Base-by-base conservation (phyloP, 305 asterid species). In the Salvia sclarea region DNA sequence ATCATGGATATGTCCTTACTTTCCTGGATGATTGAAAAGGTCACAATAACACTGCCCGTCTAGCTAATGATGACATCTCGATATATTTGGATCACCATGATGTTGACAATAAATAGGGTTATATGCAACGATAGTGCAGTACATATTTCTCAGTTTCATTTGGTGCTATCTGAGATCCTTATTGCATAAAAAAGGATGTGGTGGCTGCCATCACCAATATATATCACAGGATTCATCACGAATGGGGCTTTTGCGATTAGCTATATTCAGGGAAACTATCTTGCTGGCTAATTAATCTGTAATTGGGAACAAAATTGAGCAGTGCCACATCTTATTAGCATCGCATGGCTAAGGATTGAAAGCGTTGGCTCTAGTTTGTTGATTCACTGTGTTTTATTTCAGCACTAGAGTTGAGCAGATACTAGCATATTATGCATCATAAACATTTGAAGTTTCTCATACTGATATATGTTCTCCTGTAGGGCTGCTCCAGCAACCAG, bases 401-500 rank as follows among this genome's bases (percentile, higher is more conserved):
- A 25, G 49, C 30, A 18, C 60, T 55, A 31, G 14, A 48, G 33
- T 37, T 13, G 30, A 59, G 50, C 25, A 44, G 44, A 33, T 10
- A 9, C 44, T 44, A 66, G 16, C 49, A 61, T 37, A 6, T 55
- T 40, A 31, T 60, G 59, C 45, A 37, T 38, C 24, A 6, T 40
- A 24, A 49, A 8, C 35, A 11, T 62, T 35, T 48, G 62, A 69
- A 72, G 45, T 48, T 55, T 69, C 60, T 33, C 28, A 25, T 41
- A 33, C 61, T 77, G 72, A 79, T 45, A 44, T 71, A 20, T 69
- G 22, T 57, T 2, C 38, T 75, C 59, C 37, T 80, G 81, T 35
- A 93, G 96, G 80, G 72, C 91, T 69, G 78, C 86, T 57, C 74
- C 89, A 73, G 79, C 85, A 61, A 75, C 87, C 58, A 73, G 78